phyloP scores from a whole-genome alignment of 2,329 filamentous ascomycete genomes.

The Graphilbum sp. region DNA sequence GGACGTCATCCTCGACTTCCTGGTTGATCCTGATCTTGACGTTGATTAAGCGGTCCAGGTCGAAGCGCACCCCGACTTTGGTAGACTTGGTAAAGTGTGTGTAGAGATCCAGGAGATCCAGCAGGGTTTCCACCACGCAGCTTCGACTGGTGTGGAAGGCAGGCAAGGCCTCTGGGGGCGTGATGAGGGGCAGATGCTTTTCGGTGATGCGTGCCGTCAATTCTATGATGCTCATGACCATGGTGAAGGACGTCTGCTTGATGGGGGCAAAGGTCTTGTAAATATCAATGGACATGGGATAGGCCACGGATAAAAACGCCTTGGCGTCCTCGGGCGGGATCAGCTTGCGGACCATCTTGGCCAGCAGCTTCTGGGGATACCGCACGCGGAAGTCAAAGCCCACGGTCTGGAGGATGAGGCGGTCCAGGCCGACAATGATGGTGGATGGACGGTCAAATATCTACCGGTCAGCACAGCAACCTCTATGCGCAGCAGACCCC shows the following conservation, averaged over 20 bases:
- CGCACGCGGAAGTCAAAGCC: constrained; percentile 88
- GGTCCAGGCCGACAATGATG: constrained; percentile 74
- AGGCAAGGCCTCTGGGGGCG: constrained; percentile 24
- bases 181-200: constrained; percentile 32
- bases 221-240: constrained; percentile 70
- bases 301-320: constrained; percentile 50
- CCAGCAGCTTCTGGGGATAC: constrained; percentile 69
- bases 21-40: constrained; percentile 78
- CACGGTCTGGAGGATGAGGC: constrained; percentile 81
- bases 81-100: constrained; percentile 66
- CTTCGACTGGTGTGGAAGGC: constrained; percentile 26
- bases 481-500: no score
- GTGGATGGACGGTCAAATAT: constrained; percentile 66
- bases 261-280: constrained; percentile 88
- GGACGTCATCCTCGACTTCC: constrained; percentile 51
- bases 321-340: constrained; percentile 30
- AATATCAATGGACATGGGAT: constrained; percentile 71
- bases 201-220: constrained; percentile 56
- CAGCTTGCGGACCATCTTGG: constrained; percentile 57
- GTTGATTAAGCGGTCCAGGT: constrained; percentile 64
- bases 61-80: constrained; percentile 54
- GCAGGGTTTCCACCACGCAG: constrained; percentile 56
- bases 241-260: constrained; percentile 74
- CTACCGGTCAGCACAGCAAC: constrained; percentile 30
- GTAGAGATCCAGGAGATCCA: constrained; percentile 85